These are phyloP conservation scores for Tuber indicum DNA, from an alignment of 495 filamentous ascomycete genomes.

Conservation along the genomic window DNA sequence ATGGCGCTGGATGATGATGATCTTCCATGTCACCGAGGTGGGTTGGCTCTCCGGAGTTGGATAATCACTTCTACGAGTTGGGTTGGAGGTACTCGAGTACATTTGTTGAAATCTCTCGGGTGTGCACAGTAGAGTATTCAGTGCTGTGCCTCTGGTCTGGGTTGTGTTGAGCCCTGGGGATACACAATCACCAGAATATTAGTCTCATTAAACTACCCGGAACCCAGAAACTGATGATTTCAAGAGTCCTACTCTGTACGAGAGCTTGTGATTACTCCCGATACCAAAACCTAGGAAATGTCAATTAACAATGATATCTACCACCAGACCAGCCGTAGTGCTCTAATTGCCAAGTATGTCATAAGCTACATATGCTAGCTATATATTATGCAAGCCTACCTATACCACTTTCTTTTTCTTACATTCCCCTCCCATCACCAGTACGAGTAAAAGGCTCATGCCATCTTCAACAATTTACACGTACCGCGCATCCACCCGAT, in stretches of 20 bases:
- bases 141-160: no score
- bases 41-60: not conserved
- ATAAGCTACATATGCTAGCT: not conserved
- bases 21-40: not conserved
- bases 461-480: not conserved
- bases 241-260: not conserved
- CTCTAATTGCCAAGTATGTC: not conserved
- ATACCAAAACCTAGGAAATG: not conserved
- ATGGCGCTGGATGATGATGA: not conserved
- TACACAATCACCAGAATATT: not conserved
- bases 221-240: not conserved
- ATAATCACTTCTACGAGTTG: not conserved
- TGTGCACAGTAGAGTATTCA: no score
- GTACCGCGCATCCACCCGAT: not conserved
- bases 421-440: not conserved
- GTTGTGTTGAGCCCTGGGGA: no score
- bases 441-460: not conserved
- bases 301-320: not conserved
- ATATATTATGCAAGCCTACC: not conserved
- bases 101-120: not conserved
- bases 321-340: not conserved
- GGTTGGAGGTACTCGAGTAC: not conserved
- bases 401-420: not conserved
- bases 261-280: not conserved
- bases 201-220: not conserved